These are phyloP conservation scores for Penicillium turbatum DNA, from an alignment of 495 filamentous ascomycete genomes.

Conservation along the genomic window DNA sequence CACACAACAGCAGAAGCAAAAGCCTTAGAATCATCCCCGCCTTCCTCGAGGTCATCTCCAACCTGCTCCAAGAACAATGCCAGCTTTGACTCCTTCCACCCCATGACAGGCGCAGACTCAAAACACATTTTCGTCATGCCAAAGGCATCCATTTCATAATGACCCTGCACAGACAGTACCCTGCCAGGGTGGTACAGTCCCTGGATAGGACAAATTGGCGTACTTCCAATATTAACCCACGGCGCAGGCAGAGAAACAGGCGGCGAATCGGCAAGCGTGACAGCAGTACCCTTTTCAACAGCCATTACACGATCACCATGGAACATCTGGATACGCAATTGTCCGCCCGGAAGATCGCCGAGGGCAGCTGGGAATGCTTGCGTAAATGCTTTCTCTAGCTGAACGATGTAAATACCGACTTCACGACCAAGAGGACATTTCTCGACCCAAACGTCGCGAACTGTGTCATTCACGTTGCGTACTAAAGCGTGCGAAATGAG, in stretches of 20 bases:
- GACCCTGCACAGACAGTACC: slow-evolving; percentile 34
- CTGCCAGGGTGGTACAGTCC: slow-evolving; percentile 35
- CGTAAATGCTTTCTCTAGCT: slow-evolving; percentile 23
- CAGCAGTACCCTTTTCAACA: slow-evolving; percentile 19
- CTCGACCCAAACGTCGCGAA: slow-evolving; percentile 26
- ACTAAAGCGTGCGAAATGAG: slow-evolving; percentile 36
- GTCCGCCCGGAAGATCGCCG: slow-evolving; percentile 10
- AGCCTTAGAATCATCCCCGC: slow-evolving; percentile 20
- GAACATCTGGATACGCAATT: slow-evolving; percentile 34
- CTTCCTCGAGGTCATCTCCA: slow-evolving; percentile 21
- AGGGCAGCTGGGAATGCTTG: slow-evolving; percentile 19
- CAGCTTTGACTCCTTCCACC: slow-evolving; percentile 30
- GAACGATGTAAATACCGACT: slow-evolving; percentile 30
- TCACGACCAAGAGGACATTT: slow-evolving; percentile 32
- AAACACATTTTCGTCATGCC: slow-evolving; percentile 28
- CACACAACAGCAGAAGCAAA: slow-evolving; percentile 25
- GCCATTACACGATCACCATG: slow-evolving; percentile 37
- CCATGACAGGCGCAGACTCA: slow-evolving; percentile 25
- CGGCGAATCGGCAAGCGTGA: slow-evolving; percentile 19
- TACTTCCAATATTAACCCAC: slow-evolving; percentile 35
- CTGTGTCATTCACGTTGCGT: slow-evolving; percentile 14
- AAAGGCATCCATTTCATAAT: slow-evolving; percentile 39
- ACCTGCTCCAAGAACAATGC: slow-evolving; percentile 26
- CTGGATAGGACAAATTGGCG: slow-evolving; percentile 33
- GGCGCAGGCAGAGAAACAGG: slow-evolving; percentile 25